A percentile compares a stretch with the other conserved stretches of the same genome.
phyloP scores from a whole-genome alignment of 805 yeast genomes.

The Metschnikowia koreensis region DNA sequence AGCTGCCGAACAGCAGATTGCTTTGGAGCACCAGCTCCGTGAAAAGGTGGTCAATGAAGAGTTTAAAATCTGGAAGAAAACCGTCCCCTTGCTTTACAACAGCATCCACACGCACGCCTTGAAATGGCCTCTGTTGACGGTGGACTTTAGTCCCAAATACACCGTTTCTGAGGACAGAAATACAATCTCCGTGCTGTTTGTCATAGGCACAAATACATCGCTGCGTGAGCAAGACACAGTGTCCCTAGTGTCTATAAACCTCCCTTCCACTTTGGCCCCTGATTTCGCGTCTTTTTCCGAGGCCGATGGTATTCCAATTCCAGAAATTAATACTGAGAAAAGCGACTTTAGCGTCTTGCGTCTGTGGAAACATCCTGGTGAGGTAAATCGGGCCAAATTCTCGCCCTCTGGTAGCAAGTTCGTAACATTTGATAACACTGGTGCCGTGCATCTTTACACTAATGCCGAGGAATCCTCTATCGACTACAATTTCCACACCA shows the following conservation, averaged over 20 bases:
- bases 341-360: constrained; percentile 39
- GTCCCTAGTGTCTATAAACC: constrained; percentile 41
- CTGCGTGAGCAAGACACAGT: constrained; percentile 43
- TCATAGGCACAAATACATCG: constrained; percentile 50
- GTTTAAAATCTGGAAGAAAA: constrained; percentile 77
- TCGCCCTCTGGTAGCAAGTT: constrained; percentile 48
- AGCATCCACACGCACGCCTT: constrained; percentile 66
- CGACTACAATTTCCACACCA: constrained; percentile 53
- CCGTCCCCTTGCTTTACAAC: constrained; percentile 76
- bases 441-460: constrained; percentile 48
- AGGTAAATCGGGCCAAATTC: constrained; percentile 59
- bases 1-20: constrained; percentile 36
- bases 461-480: constrained; percentile 17
- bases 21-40: constrained; percentile 48
- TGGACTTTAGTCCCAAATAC: constrained; percentile 62
- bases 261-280: constrained; percentile 52
- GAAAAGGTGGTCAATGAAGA: constrained; percentile 74
- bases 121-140: constrained; percentile 68
- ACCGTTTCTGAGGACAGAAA: constrained; percentile 26
- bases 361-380: constrained; percentile 63
- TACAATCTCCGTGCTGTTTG: constrained; percentile 36
- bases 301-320: constrained; percentile 19
- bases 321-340: constrained; percentile 26
- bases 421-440: constrained; percentile 55
- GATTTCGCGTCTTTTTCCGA: constrained; percentile 25